These are phyloP conservation scores for Xerocomus potaroensis DNA, from an alignment of 768 basidiomycete genomes.

Conservation along the genomic window DNA sequence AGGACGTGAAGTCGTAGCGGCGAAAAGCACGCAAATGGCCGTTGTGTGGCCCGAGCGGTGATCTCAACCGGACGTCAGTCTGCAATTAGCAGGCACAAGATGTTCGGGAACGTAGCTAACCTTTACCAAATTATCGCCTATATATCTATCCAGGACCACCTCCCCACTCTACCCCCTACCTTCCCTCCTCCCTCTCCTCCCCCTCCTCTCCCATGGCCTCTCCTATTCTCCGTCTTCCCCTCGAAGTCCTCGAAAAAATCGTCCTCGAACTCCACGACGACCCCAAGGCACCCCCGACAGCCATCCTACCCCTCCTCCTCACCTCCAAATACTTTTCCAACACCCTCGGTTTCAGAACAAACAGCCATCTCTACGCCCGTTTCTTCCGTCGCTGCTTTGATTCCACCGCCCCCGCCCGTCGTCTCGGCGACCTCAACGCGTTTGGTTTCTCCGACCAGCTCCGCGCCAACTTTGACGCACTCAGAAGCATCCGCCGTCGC, in stretches of 20 bases:
- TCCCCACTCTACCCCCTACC: constrained; percentile 8
- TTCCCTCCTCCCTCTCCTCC: constrained; percentile 27
- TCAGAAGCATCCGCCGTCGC: constrained; percentile 28
- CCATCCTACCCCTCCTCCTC: constrained; percentile 46
- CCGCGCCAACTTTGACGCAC: constrained; percentile 32
- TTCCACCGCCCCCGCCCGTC: constrained; percentile 43
- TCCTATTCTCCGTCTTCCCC: constrained; percentile 32
- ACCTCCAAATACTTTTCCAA: constrained; percentile 39
- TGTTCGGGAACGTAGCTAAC: constrained; percentile 3
- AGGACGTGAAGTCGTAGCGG: neutral
- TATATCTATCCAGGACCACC: constrained; percentile 7
- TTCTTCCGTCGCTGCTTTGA: constrained; percentile 61
- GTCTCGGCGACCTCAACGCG: constrained; percentile 42
- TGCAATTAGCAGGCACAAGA: constrained; percentile 1
- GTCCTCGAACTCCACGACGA: constrained; percentile 38
- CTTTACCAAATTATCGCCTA: constrained; percentile 9
- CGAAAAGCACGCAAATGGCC: constrained; percentile 2
- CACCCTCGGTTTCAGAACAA: constrained; percentile 26
- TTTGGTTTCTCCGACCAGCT: constrained; percentile 37
- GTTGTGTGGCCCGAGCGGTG: constrained; percentile 2
- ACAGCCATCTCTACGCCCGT: constrained; percentile 43
- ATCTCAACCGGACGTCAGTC: constrained; percentile 3
- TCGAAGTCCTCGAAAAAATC: constrained; percentile 49
- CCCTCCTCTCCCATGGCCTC: constrained; percentile 32
- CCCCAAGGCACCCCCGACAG: constrained; percentile 25